Percentiles rank a stretch among this genome's conserved stretches.
phyloP scores from a whole-genome alignment of 2,329 filamentous ascomycete species.

The Calonectria ilicicola region DNA sequence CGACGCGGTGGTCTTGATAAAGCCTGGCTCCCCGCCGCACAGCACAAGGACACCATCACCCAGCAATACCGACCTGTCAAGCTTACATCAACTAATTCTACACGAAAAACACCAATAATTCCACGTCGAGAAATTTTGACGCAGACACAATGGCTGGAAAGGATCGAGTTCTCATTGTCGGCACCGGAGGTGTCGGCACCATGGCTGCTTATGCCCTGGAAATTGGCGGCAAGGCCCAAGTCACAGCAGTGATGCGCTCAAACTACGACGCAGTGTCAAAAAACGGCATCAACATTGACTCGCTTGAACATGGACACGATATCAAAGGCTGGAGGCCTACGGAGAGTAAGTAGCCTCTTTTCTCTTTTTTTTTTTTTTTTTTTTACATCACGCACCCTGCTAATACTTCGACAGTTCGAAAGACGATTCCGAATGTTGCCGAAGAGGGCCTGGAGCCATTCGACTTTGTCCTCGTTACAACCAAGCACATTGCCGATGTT shows the following conservation, averaged over 20 bases:
- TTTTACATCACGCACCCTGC: neutral
- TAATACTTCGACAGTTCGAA: constrained; percentile 51
- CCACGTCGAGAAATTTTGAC: too few relatives aligned
- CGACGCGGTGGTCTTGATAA: neutral
- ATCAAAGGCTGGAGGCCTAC: constrained; percentile 62
- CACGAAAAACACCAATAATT: neutral
- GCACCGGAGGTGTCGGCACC: constrained; percentile 66
- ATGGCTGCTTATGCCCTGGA: constrained; percentile 68
- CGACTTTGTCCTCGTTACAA: constrained; percentile 5
- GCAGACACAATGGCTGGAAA: constrained; percentile 34
- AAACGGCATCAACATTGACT: constrained; percentile 65
- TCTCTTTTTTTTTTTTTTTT: too few relatives aligned
- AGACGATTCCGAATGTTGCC: constrained; percentile 58
- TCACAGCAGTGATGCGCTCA: constrained; percentile 67
- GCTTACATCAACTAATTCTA: too few relatives aligned
- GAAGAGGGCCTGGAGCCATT: constrained; percentile 11
- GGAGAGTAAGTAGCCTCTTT: constrained; percentile 44
- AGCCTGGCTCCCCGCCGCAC: neutral
- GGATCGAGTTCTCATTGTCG: constrained; percentile 62
- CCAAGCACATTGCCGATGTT: neutral
- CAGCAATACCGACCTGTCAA: too few relatives aligned
- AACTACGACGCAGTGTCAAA: constrained; percentile 62
- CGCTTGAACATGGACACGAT: constrained; percentile 62
- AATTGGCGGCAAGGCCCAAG: constrained; percentile 58
- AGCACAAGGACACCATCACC: neutral